Conservation (phyloP, 768 basidiomycete species). For the Podaxis sp. region DNA sequence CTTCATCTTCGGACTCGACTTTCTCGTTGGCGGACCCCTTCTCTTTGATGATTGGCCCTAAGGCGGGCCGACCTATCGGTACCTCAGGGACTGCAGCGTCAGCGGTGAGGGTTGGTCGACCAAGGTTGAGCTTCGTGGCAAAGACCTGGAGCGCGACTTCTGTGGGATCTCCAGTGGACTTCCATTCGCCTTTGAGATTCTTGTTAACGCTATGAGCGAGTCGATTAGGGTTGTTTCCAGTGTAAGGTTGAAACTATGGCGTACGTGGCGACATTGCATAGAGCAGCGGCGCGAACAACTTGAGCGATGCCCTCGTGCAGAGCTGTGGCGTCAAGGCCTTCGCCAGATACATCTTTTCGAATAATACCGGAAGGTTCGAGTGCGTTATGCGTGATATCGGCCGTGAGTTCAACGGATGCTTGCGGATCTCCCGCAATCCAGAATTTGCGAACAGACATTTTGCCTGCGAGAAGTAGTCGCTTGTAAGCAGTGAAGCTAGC, state of each 20-base stretch:
- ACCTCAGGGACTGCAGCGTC: conserved; percentile 26
- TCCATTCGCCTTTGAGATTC: conserved; percentile 43
- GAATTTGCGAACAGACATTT: conserved; percentile 42
- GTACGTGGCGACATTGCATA: conserved; percentile 39
- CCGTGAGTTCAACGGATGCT: conserved; percentile 28
- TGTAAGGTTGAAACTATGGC: conserved; percentile 9
- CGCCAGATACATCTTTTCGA: not conserved
- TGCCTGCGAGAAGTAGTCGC: conserved; percentile 24
- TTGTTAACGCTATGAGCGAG: conserved; percentile 30
- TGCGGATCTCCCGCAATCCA: conserved; percentile 34
- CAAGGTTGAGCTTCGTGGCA: conserved; percentile 47
- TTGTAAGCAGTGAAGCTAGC: not conserved
- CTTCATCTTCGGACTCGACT: conserved; percentile 12
- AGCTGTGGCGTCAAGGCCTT: conserved; percentile 20
- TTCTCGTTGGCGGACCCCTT: too few relatives aligned
- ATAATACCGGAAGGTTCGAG: conserved; percentile 30
- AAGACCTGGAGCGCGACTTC: conserved; percentile 59
- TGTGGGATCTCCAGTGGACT: conserved; percentile 53
- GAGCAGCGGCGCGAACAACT: conserved; percentile 31
- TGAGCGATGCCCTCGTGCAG: conserved; percentile 25
- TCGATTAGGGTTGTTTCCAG: not conserved
- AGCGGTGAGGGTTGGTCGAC: conserved; percentile 28
- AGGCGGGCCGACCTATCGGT: not conserved
- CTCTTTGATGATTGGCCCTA: conserved; percentile 20
- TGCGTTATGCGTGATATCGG: conserved; percentile 31